Evolutionary conservation across 2,329 filamentous ascomycete species (phyloP).

Genomic region (Hypoxylon sp.): DNA sequence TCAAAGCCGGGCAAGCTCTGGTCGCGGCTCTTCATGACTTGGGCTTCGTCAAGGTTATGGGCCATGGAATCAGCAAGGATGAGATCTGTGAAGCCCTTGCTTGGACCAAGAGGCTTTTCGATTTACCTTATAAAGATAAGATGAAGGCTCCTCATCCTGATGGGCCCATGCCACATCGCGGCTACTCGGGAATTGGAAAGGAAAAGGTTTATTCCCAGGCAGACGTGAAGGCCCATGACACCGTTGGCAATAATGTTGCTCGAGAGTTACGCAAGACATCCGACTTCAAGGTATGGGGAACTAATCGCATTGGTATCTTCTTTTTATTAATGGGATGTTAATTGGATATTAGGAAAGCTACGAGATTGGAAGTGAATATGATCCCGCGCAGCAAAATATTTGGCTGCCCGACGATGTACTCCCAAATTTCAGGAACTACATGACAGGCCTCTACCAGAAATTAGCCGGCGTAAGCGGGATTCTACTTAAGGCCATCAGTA

Average conservation of each 20-base stretch:
- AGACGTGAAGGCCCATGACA: constrained; percentile 2
- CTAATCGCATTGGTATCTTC: not conserved
- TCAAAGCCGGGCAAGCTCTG: constrained; percentile 28
- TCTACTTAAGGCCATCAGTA: constrained; percentile 38
- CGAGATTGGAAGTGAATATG: constrained; percentile 62
- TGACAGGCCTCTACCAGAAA: constrained; percentile 54
- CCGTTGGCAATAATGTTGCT: not conserved
- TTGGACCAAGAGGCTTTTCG: constrained; percentile 46
- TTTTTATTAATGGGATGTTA: not conserved
- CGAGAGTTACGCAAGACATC: constrained; percentile 40
- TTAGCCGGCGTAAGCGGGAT: constrained; percentile 30
- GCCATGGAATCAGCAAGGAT: constrained; percentile 36
- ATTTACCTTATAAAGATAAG: constrained; percentile 45
- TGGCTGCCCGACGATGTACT: constrained; percentile 63
- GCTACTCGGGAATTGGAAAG: constrained; percentile 46
- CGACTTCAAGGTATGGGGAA: constrained; percentile 45
- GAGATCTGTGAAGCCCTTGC: constrained; percentile 41
- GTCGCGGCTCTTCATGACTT: constrained; percentile 40
- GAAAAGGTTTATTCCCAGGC: constrained; percentile 46
- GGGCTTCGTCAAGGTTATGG: constrained; percentile 41
- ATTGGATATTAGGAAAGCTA: constrained; percentile 55
- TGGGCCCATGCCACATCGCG: constrained; percentile 45
- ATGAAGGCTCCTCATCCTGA: constrained; percentile 47
- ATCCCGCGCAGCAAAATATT: constrained; percentile 61
- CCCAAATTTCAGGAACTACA: constrained; percentile 59